Base-by-base conservation (phyloP, 2,329 filamentous ascomycete genomes). In the Daldinia sp. region DNA sequence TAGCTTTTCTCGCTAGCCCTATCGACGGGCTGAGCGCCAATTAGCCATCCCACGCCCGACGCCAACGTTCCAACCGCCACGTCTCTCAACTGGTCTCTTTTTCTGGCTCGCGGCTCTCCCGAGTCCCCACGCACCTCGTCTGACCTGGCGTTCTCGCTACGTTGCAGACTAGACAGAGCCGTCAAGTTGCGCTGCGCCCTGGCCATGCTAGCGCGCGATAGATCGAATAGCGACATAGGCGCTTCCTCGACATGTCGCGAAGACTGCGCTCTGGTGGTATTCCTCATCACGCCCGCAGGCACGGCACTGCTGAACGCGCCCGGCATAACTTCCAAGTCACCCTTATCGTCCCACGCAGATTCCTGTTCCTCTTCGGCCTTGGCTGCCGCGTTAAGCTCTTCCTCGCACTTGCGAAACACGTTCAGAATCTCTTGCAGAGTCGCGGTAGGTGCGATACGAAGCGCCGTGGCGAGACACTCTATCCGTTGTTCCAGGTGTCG, bases 401-500 rank as follows among this genome's bases (percentile, higher is more conserved):
- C 89, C 72, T 96, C 92, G 67, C 90, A 93, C 43, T 90, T 84
- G 10, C 90, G 86, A 81, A 91, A 95, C 1, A 87, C 88, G 50
- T 87, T 88, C 2, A 95, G 79, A 11, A 95, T 90, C 67, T 93
- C 90, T 61, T 91, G 88, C 0, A 95, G 82, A 10, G 90, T 87
- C 0, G 83, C 79, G 0, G 87, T 78, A 1, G 92, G 92, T 0
- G 91, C 91, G 50, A 94, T 85, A 7, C 92, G 84, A 15, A 95
- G 81, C 1, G 92, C 90, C 10, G 90, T 88, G 1, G 90, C 88
- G 1, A 96, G 81, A 34, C 93, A 90, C 70, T 94, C 92, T 73
- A 93, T 91, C 19, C 92, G 87, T 73, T 94, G 92, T 70, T 94
- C 90, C 0, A 95, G 80, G 68, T 92, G 88, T 27, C 91, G 85